These are phyloP conservation scores for Neurospora tetraspora DNA, from an alignment of 495 filamentous ascomycete genomes.

Conservation along the genomic window DNA sequence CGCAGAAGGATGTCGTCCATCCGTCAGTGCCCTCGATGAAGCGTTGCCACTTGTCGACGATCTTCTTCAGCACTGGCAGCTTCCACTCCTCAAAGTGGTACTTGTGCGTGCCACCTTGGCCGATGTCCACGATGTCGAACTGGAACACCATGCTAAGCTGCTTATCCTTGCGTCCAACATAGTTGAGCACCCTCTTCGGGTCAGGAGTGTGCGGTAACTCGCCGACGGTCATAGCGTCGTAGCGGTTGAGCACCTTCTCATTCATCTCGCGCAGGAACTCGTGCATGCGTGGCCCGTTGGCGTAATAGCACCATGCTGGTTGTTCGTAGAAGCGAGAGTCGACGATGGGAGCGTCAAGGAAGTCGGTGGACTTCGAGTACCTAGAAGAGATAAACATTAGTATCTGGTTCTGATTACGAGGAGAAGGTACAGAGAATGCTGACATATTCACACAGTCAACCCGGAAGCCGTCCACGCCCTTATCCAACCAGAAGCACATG, in stretches of 20 bases:
- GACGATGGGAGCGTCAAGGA: constrained; percentile 51
- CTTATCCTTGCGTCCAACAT: constrained; percentile 45
- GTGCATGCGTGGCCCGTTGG: constrained; percentile 56
- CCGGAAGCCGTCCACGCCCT: constrained; percentile 58
- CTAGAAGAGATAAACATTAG: not conserved
- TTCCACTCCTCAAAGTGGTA: constrained; percentile 31
- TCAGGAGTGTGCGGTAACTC: constrained; percentile 59
- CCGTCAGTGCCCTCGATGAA: constrained; percentile 60
- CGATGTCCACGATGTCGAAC: constrained; percentile 56
- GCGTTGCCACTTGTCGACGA: constrained; percentile 54
- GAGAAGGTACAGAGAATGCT: not conserved
- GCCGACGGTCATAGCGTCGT: constrained; percentile 60
- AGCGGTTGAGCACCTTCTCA: constrained; percentile 50
- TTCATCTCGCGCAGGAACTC: constrained; percentile 55
- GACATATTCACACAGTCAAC: constrained; percentile 57
- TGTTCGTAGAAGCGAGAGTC: constrained; percentile 28
- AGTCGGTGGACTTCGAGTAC: constrained; percentile 51
- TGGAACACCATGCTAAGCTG: constrained; percentile 73
- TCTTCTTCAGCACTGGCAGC: constrained; percentile 46
- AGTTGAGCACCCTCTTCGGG: constrained; percentile 46
- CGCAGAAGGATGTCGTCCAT: constrained; percentile 64
- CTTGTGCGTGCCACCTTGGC: constrained; percentile 38
- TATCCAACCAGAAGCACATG: constrained; percentile 65
- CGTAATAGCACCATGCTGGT: constrained; percentile 44
- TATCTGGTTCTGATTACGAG: not conserved